These are phyloP conservation scores for Rhynchospora pubera DNA, from an alignment of 176 grass and related monocot species.

Conservation along the genomic window DNA sequence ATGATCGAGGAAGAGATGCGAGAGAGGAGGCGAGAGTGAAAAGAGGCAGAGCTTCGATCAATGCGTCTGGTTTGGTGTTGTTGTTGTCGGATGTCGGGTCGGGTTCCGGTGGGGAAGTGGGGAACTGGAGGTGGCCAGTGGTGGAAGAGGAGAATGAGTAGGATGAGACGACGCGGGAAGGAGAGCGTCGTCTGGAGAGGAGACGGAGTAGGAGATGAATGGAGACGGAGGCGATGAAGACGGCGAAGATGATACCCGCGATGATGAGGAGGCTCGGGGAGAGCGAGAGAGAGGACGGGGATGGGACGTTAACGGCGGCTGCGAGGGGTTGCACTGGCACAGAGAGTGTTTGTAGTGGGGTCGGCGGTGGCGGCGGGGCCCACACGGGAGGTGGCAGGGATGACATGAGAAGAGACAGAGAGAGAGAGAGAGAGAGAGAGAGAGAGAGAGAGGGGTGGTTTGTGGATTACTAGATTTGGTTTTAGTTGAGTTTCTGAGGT, in stretches of 20 bases:
- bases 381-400: slow-evolving; percentile 22
- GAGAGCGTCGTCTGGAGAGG: slow-evolving; percentile 22
- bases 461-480: neutral
- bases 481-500: neutral
- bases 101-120: slow-evolving; percentile 13
- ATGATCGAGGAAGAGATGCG: slow-evolving; percentile 68
- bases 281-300: slow-evolving; percentile 38
- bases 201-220: slow-evolving; percentile 81
- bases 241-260: slow-evolving; percentile 50
- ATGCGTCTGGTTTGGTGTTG: slow-evolving; percentile 29
- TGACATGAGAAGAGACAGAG: slow-evolving; percentile 18
- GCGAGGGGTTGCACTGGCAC: slow-evolving; percentile 33
- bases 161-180: slow-evolving; percentile 6
- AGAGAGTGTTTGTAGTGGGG: neutral
- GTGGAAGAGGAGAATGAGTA: slow-evolving; percentile 11
- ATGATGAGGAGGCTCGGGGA: slow-evolving; percentile 72
- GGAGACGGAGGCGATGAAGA: slow-evolving; percentile 54
- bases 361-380: slow-evolving; percentile 28
- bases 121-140: neutral
- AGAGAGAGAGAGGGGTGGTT: neutral
- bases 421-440: neutral
- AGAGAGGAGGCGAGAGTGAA: too few species aligned
- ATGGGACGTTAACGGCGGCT: slow-evolving; percentile 10
- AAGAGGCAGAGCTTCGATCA: slow-evolving; percentile 75
- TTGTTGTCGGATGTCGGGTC: neutral